Conservation (phyloP, 495 filamentous ascomycete species). For the Penicillium bialowiezense region DNA sequence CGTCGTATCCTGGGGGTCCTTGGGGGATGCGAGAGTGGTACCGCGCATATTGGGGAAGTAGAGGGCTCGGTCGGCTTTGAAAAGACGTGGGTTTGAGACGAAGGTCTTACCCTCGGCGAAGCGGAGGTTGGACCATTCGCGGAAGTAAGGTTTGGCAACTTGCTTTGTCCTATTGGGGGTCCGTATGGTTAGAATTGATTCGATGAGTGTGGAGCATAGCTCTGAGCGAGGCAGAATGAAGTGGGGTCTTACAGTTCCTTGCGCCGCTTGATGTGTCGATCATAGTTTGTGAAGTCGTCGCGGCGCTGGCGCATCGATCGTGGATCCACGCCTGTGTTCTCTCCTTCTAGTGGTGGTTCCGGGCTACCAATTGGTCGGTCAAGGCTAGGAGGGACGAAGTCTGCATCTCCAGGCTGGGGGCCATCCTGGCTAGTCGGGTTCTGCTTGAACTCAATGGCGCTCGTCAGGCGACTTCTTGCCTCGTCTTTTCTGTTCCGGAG, state of each 20-base stretch:
- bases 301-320: conserved; percentile 65
- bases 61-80: conserved; percentile 70
- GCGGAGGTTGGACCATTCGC: conserved; percentile 82
- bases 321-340: conserved; percentile 75
- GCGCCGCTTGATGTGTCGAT: conserved; percentile 72
- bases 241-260: conserved; percentile 59
- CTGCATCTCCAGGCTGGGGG: conserved; percentile 46
- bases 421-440: conserved; percentile 24
- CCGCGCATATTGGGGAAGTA: conserved; percentile 94
- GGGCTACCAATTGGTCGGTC: conserved; percentile 77
- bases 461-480: conserved; percentile 4
- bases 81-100: conserved; percentile 69
- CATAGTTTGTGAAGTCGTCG: conserved; percentile 80
- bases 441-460: conserved; percentile 30
- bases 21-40: conserved; percentile 59
- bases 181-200: conserved; percentile 2
- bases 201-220: not conserved
- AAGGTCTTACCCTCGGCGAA: conserved; percentile 87
- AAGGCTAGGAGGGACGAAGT: conserved; percentile 68
- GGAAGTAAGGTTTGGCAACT: conserved; percentile 83
- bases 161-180: conserved; percentile 39
- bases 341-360: conserved; percentile 65
- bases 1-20: conserved; percentile 63
- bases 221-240: not conserved
- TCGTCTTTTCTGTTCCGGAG: not conserved